These are phyloP conservation scores for Penicillium verhagenii DNA, from an alignment of 495 filamentous ascomycete species.

Conservation along the genomic window DNA sequence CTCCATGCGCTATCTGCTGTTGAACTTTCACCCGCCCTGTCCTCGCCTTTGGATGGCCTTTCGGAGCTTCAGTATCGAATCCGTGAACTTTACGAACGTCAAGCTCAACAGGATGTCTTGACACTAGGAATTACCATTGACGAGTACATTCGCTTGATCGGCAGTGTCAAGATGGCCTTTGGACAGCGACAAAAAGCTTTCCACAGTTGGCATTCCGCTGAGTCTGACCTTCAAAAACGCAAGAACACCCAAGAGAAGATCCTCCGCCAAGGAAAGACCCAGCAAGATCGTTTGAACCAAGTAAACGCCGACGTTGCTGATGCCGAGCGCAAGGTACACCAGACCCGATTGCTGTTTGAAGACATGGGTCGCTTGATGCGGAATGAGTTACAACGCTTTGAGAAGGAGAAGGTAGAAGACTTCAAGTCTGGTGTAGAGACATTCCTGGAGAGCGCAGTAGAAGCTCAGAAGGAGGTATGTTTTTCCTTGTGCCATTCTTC, in stretches of 20 bases:
- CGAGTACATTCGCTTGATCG: constrained; percentile 95
- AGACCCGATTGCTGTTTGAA: constrained; percentile 85
- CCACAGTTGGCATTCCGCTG: constrained; percentile 86
- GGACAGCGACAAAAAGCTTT: constrained; percentile 91
- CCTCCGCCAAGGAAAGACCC: constrained; percentile 85
- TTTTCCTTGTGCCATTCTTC: neutral
- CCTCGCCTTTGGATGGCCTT: constrained; percentile 81
- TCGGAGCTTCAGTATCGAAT: constrained; percentile 93
- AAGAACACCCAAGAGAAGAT: constrained; percentile 86
- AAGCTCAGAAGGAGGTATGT: constrained; percentile 95
- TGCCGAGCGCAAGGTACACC: constrained; percentile 90
- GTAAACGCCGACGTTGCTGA: constrained; percentile 88
- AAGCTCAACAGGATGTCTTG: constrained; percentile 94
- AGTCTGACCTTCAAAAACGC: constrained; percentile 83
- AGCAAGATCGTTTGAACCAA: constrained; percentile 93
- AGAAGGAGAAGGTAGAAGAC: constrained; percentile 97
- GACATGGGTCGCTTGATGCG: constrained; percentile 97
- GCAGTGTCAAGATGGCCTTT: constrained; percentile 89
- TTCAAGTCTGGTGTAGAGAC: constrained; percentile 98
- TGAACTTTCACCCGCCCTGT: constrained; percentile 84
- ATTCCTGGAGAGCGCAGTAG: constrained; percentile 91
- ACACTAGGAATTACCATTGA: constrained; percentile 97
- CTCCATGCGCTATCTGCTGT: constrained; percentile 87
- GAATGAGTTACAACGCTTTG: constrained; percentile 86
- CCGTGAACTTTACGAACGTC: constrained; percentile 90